Evolutionary conservation across 768 basidiomycete genomes (phyloP).

Genomic region (Suillus placidus): DNA sequence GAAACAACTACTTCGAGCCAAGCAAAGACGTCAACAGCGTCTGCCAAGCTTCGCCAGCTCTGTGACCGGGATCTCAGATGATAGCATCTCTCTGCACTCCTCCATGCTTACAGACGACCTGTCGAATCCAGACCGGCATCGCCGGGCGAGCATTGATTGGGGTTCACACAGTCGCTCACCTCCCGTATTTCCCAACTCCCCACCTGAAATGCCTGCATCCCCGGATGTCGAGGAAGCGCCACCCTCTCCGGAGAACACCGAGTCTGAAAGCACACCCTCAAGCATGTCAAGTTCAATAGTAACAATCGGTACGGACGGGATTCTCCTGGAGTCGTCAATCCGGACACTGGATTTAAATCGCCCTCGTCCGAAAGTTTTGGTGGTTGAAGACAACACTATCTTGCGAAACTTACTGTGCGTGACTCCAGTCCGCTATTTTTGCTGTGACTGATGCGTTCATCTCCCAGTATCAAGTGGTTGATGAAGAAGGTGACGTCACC

Average conservation of each 20-base stretch:
- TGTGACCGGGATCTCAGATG: constrained; percentile 24
- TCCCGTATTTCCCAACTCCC: constrained; percentile 9
- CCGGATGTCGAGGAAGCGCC: constrained; percentile 34
- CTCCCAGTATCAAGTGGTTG: constrained; percentile 62
- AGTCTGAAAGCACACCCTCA: constrained; percentile 12
- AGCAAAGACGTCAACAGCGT: constrained; percentile 34
- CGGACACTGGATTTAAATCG: constrained; percentile 50
- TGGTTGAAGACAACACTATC: constrained; percentile 91
- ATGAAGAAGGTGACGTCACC: constrained; percentile 47
- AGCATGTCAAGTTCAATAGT: constrained; percentile 46
- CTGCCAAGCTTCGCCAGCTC: constrained; percentile 21
- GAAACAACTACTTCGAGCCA: constrained; percentile 44
- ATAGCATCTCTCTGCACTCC: constrained; percentile 30
- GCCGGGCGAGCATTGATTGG: constrained; percentile 39
- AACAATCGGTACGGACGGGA: constrained; percentile 60
- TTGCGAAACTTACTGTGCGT: constrained; percentile 81
- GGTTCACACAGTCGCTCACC: constrained; percentile 18
- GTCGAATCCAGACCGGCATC: constrained; percentile 25
- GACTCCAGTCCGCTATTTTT: constrained; percentile 6
- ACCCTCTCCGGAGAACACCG: constrained; percentile 20
- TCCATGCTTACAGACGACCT: constrained; percentile 32
- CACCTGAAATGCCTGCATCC: constrained; percentile 19
- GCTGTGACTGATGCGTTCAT: constrained; percentile 15
- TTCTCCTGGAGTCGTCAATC: constrained; percentile 68
- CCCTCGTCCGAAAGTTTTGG: constrained; percentile 63